These are phyloP conservation scores for Mycena alexandri DNA, from an alignment of 768 basidiomycete species.

Conservation along the genomic window DNA sequence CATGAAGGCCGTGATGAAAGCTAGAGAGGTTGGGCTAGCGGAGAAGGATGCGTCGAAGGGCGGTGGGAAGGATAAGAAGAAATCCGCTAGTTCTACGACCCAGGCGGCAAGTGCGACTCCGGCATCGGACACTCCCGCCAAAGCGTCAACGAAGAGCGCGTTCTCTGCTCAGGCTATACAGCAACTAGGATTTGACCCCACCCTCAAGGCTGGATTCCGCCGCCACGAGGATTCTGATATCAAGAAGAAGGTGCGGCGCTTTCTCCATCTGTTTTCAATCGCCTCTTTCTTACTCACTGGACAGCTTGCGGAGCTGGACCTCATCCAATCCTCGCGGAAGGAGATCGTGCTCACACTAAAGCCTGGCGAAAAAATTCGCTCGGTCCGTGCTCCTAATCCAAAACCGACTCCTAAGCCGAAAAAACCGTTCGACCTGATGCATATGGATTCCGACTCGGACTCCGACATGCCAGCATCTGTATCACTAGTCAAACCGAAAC, in stretches of 20 bases:
- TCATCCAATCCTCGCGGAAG: slow-evolving; percentile 63
- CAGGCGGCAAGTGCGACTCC: background rate
- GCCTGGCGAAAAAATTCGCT: slow-evolving; percentile 74
- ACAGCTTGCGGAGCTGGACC: slow-evolving; percentile 70
- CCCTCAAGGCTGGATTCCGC: slow-evolving; percentile 63
- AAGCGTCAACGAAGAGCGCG: slow-evolving; percentile 52
- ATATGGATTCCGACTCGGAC: slow-evolving; percentile 40
- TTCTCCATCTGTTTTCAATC: background rate
- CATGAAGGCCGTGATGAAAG: slow-evolving; percentile 71
- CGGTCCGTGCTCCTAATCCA: slow-evolving; percentile 57
- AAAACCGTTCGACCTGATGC: slow-evolving; percentile 28
- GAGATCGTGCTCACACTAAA: slow-evolving; percentile 71
- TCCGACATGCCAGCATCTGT: slow-evolving; percentile 34
- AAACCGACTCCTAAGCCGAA: slow-evolving; percentile 15
- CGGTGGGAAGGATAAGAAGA: slow-evolving; percentile 44
- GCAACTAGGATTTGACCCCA: slow-evolving; percentile 85
- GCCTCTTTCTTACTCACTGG: slow-evolving; percentile 10
- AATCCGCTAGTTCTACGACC: slow-evolving; percentile 24
- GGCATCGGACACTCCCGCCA: background rate
- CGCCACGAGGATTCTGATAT: slow-evolving; percentile 54
- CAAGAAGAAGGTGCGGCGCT: slow-evolving; percentile 68
- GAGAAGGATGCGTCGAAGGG: slow-evolving; percentile 39
- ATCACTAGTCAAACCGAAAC: slow-evolving; percentile 11
- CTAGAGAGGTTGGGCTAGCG: slow-evolving; percentile 59
- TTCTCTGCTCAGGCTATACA: slow-evolving; percentile 79